phyloP scores from a whole-genome alignment of 805 yeast genomes.

The Grigorovia humatica region DNA sequence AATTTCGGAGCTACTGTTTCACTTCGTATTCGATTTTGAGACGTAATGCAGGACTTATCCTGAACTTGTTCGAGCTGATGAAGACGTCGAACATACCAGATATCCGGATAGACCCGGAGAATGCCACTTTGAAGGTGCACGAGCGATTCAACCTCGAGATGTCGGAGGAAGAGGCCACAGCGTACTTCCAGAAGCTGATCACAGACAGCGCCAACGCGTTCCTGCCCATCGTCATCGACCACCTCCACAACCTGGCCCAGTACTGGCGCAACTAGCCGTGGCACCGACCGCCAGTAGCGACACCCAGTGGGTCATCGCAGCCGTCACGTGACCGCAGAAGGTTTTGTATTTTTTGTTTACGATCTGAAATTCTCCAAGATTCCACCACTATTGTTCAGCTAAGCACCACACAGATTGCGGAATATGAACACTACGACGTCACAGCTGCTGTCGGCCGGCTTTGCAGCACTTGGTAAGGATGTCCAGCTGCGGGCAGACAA shows the following conservation, averaged over 20 bases:
- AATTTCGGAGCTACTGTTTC: slow-evolving; percentile 87
- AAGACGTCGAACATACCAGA: slow-evolving; percentile 89
- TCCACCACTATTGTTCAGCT: not conserved
- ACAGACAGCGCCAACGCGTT: slow-evolving; percentile 92
- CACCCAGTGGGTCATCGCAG: no score
- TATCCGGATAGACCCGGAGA: slow-evolving; percentile 69
- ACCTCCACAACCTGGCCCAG: slow-evolving; percentile 91
- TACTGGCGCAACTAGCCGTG: slow-evolving; percentile 76
- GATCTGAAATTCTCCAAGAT: not conserved
- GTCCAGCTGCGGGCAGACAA: not conserved
- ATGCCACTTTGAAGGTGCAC: slow-evolving; percentile 82
- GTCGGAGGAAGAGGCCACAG: slow-evolving; percentile 91
- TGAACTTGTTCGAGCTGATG: slow-evolving; percentile 89
- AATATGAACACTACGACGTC: not conserved
- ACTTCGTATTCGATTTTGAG: slow-evolving; percentile 86
- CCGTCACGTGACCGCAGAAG: no score
- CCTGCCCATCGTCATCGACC: slow-evolving; percentile 88
- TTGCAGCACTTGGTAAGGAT: not conserved
- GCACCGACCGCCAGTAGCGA: no score
- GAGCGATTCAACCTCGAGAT: slow-evolving; percentile 89
- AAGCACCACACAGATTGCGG: not conserved
- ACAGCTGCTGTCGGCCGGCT: not conserved
- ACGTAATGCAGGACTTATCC: slow-evolving; percentile 78
- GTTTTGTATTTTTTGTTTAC: not conserved
- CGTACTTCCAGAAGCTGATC: slow-evolving; percentile 87